Evolutionary conservation across 805 yeast species (phyloP).

Genomic region (Candida vartiovaarae): DNA sequence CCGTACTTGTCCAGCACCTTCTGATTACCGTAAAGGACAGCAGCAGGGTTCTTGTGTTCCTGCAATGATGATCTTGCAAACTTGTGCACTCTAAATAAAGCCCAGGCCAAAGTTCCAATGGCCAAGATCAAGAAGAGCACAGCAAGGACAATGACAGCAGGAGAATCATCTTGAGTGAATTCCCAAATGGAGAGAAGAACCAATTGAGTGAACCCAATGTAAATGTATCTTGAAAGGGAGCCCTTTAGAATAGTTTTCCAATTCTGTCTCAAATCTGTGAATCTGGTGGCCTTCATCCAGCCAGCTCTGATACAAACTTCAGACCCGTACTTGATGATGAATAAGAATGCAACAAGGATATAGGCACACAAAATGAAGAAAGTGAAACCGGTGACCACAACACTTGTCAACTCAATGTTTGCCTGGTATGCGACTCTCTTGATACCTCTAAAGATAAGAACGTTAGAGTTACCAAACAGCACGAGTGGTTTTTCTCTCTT

Average conservation of each 20-base stretch:
- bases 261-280: constrained; percentile 42
- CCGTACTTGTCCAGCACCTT: constrained; percentile 73
- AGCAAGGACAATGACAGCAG: constrained; percentile 82
- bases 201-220: constrained; percentile 81
- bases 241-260: constrained; percentile 69
- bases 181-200: constrained; percentile 82
- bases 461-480: constrained; percentile 44
- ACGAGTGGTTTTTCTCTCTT: constrained; percentile 32
- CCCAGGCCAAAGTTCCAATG: constrained; percentile 53
- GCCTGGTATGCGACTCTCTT: constrained; percentile 74
- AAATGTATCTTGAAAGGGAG: constrained; percentile 66
- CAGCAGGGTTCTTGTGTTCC: constrained; percentile 75
- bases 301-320: constrained; percentile 40
- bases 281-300: constrained; percentile 43
- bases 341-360: constrained; percentile 55
- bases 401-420: constrained; percentile 72
- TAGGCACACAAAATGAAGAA: constrained; percentile 76
- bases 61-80: constrained; percentile 58
- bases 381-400: constrained; percentile 82
- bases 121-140: constrained; percentile 60
- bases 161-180: constrained; percentile 72
- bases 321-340: constrained; percentile 44
- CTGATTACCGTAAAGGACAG: constrained; percentile 74
- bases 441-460: constrained; percentile 78
- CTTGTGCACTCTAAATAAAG: constrained; percentile 53